Evolutionary conservation across 139 green algal species (phyloP).

Genomic region (Pleodorina starrii): DNA sequence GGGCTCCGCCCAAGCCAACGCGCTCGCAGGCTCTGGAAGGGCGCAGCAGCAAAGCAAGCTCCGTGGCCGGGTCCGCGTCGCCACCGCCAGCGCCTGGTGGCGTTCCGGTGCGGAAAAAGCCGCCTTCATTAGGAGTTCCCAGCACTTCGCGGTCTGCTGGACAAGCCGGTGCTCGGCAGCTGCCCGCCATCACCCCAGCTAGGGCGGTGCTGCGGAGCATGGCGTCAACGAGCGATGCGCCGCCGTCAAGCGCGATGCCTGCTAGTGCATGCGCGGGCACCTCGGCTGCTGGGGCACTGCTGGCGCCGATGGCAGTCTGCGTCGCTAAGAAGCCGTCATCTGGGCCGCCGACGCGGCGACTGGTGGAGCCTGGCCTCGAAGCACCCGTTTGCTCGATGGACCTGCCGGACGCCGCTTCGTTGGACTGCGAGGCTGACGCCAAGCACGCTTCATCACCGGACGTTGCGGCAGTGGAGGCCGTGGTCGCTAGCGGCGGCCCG

Average conservation of each 20-base stretch:
- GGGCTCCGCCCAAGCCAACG: neutral
- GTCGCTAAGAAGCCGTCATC: conserved; percentile 1
- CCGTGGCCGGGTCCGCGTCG: neutral
- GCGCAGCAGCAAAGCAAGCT: neutral
- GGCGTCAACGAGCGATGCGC: neutral
- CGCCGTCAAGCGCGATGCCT: neutral
- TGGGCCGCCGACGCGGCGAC: conserved; percentile 24
- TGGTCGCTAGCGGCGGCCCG: neutral
- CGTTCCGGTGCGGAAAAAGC: conserved; percentile 29
- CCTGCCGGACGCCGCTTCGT: neutral
- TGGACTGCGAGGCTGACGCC: conserved; percentile 7
- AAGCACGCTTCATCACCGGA: conserved; percentile 15
- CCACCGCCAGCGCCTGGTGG: neutral
- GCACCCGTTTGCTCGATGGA: neutral
- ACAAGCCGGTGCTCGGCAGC: neutral
- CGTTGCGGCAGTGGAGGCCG: neutral
- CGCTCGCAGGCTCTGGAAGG: neutral
- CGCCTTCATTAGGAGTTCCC: neutral
- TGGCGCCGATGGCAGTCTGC: neutral
- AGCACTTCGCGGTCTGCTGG: neutral
- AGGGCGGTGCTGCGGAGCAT: neutral
- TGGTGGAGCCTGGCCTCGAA: neutral
- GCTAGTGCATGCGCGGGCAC: neutral
- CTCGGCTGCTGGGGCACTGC: neutral
- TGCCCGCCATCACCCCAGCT: neutral